Evolutionary conservation across 768 basidiomycete species (phyloP), one percentile per base, ranked within the genome.

Genomic region (Suillus cothurnatus): DNA sequence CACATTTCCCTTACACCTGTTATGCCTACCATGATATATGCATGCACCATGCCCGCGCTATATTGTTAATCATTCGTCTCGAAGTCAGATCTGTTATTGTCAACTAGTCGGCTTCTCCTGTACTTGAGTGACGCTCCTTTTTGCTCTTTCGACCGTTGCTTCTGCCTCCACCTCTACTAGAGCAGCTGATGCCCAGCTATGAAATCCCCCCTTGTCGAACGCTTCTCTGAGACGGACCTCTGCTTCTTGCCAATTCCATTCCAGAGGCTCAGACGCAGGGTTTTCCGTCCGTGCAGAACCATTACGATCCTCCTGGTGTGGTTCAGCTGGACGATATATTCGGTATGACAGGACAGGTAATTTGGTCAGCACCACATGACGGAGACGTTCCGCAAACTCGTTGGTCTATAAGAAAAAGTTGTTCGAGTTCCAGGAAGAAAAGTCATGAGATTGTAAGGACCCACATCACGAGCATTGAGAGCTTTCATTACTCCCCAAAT

Each of bases 301-400:
- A 7, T 67, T 63, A 12, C 63, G 52, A n/a, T 64, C 70, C 23
- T 75, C 61, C 31, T 76, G 73, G 15, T 74, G 63, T 23, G 76
- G 12, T 52, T 73, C 66, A 7, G 81, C 80, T 6, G 79, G 73
- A 4, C 85, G 81, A 62, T 88, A 82, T 66, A 90, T 87, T 34
- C 82, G 81, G 0, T 81, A 74, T 0, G 83, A 80, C 17, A 91
- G 75, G 23, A 74, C 71, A 0, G 88, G 87, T 71, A 87, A 78
- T n/a, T 78, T 71, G 0, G 75, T 72, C 52, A 81, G 78, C 7
- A 91, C 72, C 2, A 81, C 71, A 5, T 69, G 64, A 12, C 88
- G 86, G 86, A 89, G 88, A 56, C 79, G 76, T 11, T 80, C 74
- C 1, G 86, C 86, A 67, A 92, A 91, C 62, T 90, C 85, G 53